Conservation (phyloP, 2,329 filamentous ascomycete genomes). For the Karstenula rhodostoma region DNA sequence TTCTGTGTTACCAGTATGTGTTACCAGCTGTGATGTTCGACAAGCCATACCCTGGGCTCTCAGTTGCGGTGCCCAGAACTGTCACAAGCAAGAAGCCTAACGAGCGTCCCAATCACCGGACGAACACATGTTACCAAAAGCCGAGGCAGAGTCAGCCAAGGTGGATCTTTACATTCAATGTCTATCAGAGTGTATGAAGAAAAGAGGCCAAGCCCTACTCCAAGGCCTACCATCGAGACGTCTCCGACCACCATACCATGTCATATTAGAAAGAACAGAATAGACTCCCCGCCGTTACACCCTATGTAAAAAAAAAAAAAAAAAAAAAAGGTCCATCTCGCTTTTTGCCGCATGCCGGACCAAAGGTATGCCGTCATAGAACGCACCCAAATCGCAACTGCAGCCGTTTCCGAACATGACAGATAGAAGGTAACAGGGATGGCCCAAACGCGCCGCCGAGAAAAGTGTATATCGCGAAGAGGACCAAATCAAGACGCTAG, state of each 20-base stretch:
- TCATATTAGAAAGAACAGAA: slow-evolving; percentile 6
- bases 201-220: slow-evolving; percentile 5
- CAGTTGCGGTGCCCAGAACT: neutral
- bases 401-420: slow-evolving; percentile 23
- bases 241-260: slow-evolving; percentile 14
- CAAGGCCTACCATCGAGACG: slow-evolving; percentile 7
- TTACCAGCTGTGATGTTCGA: neutral
- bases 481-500: slow-evolving; percentile 18
- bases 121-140: neutral
- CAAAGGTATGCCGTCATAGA: slow-evolving; percentile 27
- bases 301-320: slow-evolving; percentile 32
- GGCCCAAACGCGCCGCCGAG: slow-evolving; percentile 7
- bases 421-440: slow-evolving; percentile 16
- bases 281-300: slow-evolving; percentile 25
- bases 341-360: slow-evolving; percentile 27
- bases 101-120: neutral
- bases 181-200: slow-evolving; percentile 32
- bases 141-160: slow-evolving; percentile 13
- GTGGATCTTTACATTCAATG: slow-evolving; percentile 38
- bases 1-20: too few species aligned
- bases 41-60: neutral
- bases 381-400: slow-evolving; percentile 23
- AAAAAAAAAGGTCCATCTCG: slow-evolving; percentile 33
- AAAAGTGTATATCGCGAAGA: slow-evolving; percentile 21
- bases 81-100: neutral